Conservation (phyloP, 108 stramenopile genomes). For the Nitzschia sp. region DNA sequence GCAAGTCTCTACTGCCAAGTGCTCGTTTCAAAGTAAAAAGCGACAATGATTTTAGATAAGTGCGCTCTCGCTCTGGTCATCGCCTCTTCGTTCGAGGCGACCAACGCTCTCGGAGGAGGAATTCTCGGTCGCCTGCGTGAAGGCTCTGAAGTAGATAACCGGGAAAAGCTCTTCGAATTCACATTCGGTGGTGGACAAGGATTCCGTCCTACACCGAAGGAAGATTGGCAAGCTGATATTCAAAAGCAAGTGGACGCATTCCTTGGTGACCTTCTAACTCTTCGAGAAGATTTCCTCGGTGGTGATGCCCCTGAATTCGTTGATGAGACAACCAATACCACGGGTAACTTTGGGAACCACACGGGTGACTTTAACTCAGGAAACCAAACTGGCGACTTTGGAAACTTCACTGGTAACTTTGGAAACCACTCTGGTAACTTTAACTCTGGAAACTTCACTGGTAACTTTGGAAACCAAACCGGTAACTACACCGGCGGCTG, state of each 20-base stretch:
- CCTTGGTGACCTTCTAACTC: background rate
- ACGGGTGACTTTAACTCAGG: too few relatives aligned
- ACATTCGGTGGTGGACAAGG: background rate
- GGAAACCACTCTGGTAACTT: background rate
- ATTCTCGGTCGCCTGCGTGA: background rate
- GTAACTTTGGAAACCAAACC: background rate
- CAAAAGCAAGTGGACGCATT: background rate
- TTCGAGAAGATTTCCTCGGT: background rate
- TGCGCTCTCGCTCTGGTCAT: background rate
- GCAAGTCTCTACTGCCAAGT: too few relatives aligned
- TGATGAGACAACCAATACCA: too few relatives aligned
- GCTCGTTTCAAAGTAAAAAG: too few relatives aligned
- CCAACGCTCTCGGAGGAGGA: background rate
- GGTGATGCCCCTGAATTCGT: too few relatives aligned
- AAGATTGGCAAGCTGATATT: background rate
- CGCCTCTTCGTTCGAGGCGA: background rate
- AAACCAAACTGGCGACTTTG: too few relatives aligned
- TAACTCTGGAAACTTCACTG: background rate
- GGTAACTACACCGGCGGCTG: too few relatives aligned
- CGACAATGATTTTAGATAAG: conserved; percentile 1
- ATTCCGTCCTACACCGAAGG: background rate
- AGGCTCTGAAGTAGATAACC: background rate
- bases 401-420: background rate
- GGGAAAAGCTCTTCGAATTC: background rate
- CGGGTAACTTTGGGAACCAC: background rate